Conservation (phyloP, 208 protist genomes). For the Trypanosoma mega region DNA sequence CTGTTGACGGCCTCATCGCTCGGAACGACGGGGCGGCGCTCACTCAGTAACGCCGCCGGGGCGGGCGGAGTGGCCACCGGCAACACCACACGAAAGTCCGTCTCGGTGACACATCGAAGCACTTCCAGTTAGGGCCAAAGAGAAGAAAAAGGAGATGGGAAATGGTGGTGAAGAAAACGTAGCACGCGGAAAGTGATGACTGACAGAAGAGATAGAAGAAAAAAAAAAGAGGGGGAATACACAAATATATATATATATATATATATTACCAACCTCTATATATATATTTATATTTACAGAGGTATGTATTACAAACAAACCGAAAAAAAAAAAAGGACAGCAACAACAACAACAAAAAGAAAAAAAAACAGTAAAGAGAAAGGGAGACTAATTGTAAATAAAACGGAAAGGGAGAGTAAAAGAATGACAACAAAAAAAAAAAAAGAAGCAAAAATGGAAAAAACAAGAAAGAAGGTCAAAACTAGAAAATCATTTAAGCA, state of each 20-base stretch:
- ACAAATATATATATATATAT: not conserved
- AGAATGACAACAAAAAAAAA: no score
- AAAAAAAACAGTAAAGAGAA: no score
- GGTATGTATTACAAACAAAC: not conserved
- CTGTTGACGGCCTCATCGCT: not conserved
- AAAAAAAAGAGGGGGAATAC: slow-evolving; percentile 9
- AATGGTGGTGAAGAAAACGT: not conserved
- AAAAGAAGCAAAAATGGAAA: no score
- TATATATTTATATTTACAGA: not conserved
- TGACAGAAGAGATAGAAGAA: not conserved
- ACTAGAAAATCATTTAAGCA: no score
- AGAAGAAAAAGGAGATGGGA: not conserved
- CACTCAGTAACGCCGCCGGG: not conserved
- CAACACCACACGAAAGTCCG: not conserved
- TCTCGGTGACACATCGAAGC: no score
- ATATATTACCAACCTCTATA: no score
- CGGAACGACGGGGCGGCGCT: not conserved
- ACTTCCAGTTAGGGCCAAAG: no score
- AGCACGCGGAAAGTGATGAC: not conserved
- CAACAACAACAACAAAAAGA: no score
- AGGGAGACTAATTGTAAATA: no score
- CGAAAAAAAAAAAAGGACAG: no score
- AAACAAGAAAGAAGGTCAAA: no score
- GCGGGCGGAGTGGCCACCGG: not conserved
- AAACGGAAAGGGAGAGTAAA: no score